Conservation (phyloP, 164 flowering plant genomes). For the Umbilicus rupestris region DNA sequence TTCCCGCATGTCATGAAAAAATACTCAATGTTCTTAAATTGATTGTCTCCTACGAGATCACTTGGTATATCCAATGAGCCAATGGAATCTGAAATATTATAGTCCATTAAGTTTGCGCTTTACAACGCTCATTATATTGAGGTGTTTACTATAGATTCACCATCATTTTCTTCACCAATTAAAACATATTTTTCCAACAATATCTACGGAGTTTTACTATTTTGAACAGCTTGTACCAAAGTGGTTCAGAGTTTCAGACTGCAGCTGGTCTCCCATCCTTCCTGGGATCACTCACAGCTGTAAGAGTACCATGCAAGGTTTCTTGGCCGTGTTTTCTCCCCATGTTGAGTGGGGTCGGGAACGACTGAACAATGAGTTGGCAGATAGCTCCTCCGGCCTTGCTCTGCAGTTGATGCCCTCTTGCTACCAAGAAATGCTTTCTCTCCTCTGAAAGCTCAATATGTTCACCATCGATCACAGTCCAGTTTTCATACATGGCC, state of each 20-base stretch:
- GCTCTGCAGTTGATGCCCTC: constrained; percentile 55
- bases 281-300: constrained; percentile 82
- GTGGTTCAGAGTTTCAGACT: constrained; percentile 37
- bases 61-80: too few relatives aligned
- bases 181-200: too few relatives aligned
- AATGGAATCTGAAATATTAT: too few relatives aligned
- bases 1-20: too few relatives aligned
- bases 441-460: constrained; percentile 49
- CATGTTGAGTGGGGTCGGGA: constrained; percentile 18
- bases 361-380: constrained; percentile 71
- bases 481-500: constrained; percentile 72
- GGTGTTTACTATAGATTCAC: too few relatives aligned
- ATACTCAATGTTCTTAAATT: too few relatives aligned
- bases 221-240: neutral
- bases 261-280: constrained; percentile 82
- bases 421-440: constrained; percentile 49
- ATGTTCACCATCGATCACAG: constrained; percentile 65
- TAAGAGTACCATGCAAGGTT: constrained; percentile 45
- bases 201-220: too few relatives aligned
- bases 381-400: constrained; percentile 48
- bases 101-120: too few relatives aligned
- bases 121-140: too few relatives aligned
- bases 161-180: too few relatives aligned
- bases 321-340: constrained; percentile 22
- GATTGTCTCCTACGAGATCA: too few relatives aligned